Percentiles rank a stretch among this genome's conserved stretches.
These are phyloP conservation scores for Trichophyton equinum DNA, from an alignment of 2,329 filamentous ascomycete species.

Conservation along the genomic window DNA sequence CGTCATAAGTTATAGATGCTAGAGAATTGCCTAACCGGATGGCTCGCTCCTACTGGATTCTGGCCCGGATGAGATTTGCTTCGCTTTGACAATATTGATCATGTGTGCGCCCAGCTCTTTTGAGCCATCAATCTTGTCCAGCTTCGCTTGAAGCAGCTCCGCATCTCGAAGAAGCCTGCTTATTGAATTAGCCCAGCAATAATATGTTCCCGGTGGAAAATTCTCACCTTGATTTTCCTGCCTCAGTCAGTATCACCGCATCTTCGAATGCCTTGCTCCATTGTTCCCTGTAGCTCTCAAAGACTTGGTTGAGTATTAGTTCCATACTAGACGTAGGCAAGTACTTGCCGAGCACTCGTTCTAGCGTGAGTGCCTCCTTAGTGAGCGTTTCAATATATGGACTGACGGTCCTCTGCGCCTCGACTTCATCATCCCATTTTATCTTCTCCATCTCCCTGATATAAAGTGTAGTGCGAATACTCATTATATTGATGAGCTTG, in stretches of 20 bases:
- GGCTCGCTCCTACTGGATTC: too few relatives aligned
- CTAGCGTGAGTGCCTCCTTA: conserved; percentile 64
- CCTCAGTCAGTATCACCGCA: conserved; percentile 3
- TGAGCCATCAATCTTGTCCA: conserved; percentile 2
- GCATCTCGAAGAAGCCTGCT: conserved; percentile 5
- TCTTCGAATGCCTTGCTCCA: conserved; percentile 5
- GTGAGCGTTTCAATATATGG: conserved; percentile 66
- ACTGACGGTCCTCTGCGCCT: conserved; percentile 35
- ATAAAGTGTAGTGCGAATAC: conserved; percentile 32
- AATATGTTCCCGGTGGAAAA: neutral
- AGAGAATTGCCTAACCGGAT: too few relatives aligned
- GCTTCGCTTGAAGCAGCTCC: conserved; percentile 1
- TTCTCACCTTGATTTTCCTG: conserved; percentile 3
- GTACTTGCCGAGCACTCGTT: conserved; percentile 63
- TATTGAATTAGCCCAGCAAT: neutral
- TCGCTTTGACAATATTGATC: conserved; percentile 5
- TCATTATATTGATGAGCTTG: conserved; percentile 43
- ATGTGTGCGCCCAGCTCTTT: neutral
- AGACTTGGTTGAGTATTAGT: too few relatives aligned
- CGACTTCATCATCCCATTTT: conserved; percentile 45
- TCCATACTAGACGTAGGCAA: conserved; percentile 34
- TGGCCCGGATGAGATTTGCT: neutral
- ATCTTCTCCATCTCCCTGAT: conserved; percentile 44
- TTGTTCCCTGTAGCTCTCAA: conserved; percentile 3
- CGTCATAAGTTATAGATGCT: too few relatives aligned